Conservation (phyloP, 106 monocot species). For the Ottelia alismoides region DNA sequence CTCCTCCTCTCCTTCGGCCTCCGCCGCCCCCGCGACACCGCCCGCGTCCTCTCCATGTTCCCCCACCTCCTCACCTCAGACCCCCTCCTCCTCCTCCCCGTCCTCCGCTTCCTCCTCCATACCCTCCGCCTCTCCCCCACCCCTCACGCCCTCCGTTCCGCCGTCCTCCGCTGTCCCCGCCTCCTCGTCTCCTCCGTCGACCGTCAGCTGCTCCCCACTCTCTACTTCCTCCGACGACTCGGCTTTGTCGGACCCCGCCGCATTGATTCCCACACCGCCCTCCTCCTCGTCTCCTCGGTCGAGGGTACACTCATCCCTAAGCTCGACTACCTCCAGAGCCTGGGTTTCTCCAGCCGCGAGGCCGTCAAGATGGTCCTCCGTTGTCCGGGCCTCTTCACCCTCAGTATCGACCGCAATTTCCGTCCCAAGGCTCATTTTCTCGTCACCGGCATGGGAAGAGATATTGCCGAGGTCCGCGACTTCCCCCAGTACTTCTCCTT, state of each 20-base stretch:
- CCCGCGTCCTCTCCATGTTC: conserved; percentile 41
- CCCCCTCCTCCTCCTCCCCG: conserved; percentile 37
- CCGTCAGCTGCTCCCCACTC: conserved; percentile 42
- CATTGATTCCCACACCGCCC: conserved; percentile 31
- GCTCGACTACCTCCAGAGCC: conserved; percentile 41
- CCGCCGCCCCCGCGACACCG: conserved; percentile 32
- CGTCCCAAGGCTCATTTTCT: conserved; percentile 57
- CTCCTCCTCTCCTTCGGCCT: conserved; percentile 18
- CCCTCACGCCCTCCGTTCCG: conserved; percentile 17
- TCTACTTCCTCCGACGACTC: conserved; percentile 57
- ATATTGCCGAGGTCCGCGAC: conserved; percentile 31
- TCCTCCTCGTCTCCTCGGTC: conserved; percentile 59
- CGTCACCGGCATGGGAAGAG: conserved; percentile 42
- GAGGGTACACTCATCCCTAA: conserved; percentile 67
- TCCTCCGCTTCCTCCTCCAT: conserved; percentile 34
- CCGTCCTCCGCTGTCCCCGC: conserved; percentile 55
- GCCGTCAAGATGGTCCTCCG: conserved; percentile 29
- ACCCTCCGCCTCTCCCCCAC: conserved; percentile 29
- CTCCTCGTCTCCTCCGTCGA: conserved; percentile 50
- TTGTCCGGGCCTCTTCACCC: conserved; percentile 44
- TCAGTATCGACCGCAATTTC: conserved; percentile 53
- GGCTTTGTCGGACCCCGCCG: conserved; percentile 42
- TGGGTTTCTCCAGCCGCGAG: conserved; percentile 36
- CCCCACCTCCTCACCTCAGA: conserved; percentile 57
- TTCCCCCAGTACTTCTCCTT: conserved; percentile 81